Evolutionary conservation across 352 stramenopile genomes (phyloP).

Genomic region (Phytophthora megakarya): DNA sequence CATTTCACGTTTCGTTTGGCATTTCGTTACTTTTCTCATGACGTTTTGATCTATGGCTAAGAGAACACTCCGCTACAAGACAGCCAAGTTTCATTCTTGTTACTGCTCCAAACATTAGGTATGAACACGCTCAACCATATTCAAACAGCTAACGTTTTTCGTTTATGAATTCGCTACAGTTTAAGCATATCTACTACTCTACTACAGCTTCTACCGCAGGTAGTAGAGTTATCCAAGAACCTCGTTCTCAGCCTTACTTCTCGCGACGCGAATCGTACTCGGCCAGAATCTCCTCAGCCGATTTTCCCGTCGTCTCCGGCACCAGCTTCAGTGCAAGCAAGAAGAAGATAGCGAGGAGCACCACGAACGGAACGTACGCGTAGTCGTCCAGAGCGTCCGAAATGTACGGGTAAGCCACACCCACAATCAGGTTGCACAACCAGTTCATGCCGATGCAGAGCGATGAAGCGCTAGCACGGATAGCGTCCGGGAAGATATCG

Average conservation of each 20-base stretch:
- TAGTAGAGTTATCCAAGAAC: conserved; percentile 1
- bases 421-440: conserved; percentile 58
- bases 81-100: no score
- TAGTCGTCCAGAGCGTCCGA: conserved; percentile 44
- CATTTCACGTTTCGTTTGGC: not conserved
- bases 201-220: not conserved
- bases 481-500: conserved; percentile 34
- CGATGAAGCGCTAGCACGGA: conserved; percentile 31
- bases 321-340: conserved; percentile 47
- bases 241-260: conserved; percentile 13
- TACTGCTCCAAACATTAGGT: no score
- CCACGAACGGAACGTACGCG: conserved; percentile 48
- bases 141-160: conserved; percentile 3
- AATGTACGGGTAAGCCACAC: conserved; percentile 64
- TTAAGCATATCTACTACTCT: conserved; percentile 8
- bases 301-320: conserved; percentile 70
- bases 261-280: conserved; percentile 39
- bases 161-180: conserved; percentile 3
- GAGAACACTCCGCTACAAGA: no score
- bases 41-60: no score
- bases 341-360: conserved; percentile 50
- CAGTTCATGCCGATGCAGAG: conserved; percentile 56
- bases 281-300: conserved; percentile 59
- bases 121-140: no score
- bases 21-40: not conserved